Evolutionary conservation across 192 early-diverging fungal genomes (phyloP), one percentile per base, ranked within the genome.

Genomic region (Haplosporangium gracile): DNA sequence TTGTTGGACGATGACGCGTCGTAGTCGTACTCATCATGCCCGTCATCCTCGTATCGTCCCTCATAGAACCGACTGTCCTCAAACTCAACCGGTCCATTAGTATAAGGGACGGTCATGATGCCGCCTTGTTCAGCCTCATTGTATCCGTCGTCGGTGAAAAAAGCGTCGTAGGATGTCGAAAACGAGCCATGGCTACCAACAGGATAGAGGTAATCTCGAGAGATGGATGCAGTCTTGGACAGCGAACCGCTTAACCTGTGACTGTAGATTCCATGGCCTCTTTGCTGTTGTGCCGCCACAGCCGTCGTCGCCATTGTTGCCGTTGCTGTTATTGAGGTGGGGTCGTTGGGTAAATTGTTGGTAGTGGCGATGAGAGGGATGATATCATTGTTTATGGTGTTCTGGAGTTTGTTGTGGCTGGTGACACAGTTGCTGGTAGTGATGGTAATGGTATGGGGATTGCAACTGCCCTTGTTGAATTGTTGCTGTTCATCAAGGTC

Each of bases 141-240:
- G 45, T 74, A 55, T 10, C 29, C 43, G 39, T 78, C 72, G 49
- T 85, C 83, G 2, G 78, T 47, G 51, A 80, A 80, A 65, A 86
- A 80, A 6, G 78, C 71, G 60, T 86, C 83, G 68, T 80, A 85
- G 13, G 83, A 85, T 10, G 78, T 79, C 7, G 83, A 79, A 29
- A 85, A 53, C 0, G 49, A 63, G 0, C 34, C 15, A 24, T 68
- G 18, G 29, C 51, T 57, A 24, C 29, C n/a, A 8, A 74, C 68
- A 34, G 65, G 68, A 8, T 75, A 82, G 26, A 82, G 29, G 45
- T 36, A 81, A 29, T 81, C 79, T 7, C 80, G 80, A 39, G 80
- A 78, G 45, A 68, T 51, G 43, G 68, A 78, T 34, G 43, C 74
- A 55, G 36, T 10, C 74, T 57, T 75, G 11, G 47, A 16, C 47